Conservation (phyloP, 2,329 filamentous ascomycete genomes). For the Fusarium virguliforme region DNA sequence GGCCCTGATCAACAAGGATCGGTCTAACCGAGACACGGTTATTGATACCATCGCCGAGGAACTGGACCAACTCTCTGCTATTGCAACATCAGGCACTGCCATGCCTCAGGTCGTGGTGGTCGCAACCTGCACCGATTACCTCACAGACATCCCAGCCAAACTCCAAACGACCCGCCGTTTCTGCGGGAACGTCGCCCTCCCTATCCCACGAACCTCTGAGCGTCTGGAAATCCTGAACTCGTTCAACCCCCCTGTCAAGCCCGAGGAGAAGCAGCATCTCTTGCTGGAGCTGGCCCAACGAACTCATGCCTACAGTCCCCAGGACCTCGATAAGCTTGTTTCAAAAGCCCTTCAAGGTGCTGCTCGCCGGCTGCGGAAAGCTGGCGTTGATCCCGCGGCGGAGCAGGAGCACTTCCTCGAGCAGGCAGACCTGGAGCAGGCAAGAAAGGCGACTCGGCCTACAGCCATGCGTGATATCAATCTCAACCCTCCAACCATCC, state of each 20-base stretch:
- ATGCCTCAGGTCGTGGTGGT: conserved; percentile 78
- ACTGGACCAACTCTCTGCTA: conserved; percentile 68
- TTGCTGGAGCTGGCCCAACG: conserved; percentile 77
- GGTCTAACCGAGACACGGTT: conserved; percentile 66
- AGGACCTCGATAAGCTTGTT: conserved; percentile 80
- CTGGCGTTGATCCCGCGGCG: conserved; percentile 25
- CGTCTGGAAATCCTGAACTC: conserved; percentile 82
- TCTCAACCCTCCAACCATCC: conserved; percentile 87
- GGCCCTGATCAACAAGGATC: conserved; percentile 75
- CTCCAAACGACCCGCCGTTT: conserved; percentile 79
- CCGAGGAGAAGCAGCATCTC: conserved; percentile 66
- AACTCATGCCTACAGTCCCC: conserved; percentile 90
- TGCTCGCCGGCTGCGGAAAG: conserved; percentile 47
- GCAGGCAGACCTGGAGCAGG: conserved; percentile 72
- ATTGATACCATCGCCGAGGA: conserved; percentile 68
- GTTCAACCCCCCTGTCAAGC: conserved; percentile 65
- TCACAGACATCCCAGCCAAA: conserved; percentile 79
- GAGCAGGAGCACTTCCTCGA: conserved; percentile 53
- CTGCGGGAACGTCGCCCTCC: conserved; percentile 77
- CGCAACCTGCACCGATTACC: conserved; percentile 79
- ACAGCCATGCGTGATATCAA: conserved; percentile 92
- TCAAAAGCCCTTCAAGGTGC: conserved; percentile 52
- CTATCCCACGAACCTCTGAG: conserved; percentile 80
- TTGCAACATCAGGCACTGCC: conserved; percentile 56
- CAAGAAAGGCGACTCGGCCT: conserved; percentile 80